A percentile compares a stretch with the other conserved stretches of the same genome.
These are phyloP conservation scores for Leishmania aethiopica DNA, from an alignment of 208 protist species.

Conservation along the genomic window DNA sequence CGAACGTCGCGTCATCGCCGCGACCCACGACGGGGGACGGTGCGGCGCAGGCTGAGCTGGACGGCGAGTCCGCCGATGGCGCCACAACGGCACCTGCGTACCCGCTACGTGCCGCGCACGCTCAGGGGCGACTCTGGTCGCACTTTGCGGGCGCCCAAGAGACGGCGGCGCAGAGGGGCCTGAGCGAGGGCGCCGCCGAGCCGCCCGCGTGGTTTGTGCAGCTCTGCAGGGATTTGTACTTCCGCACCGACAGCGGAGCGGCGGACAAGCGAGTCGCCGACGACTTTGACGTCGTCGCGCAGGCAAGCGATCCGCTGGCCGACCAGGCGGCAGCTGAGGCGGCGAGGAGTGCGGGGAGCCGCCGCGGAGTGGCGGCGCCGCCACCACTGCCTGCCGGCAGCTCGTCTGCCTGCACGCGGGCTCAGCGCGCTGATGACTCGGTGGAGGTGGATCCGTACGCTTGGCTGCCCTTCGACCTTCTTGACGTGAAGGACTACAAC, in stretches of 20 bases:
- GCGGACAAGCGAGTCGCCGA: slow-evolving; percentile 15
- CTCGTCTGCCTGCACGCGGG: not conserved
- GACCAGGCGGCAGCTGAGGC: not conserved
- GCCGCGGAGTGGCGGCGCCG: not conserved
- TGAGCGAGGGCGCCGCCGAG: slow-evolving; percentile 24
- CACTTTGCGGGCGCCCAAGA: slow-evolving; percentile 31
- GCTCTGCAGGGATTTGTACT: slow-evolving; percentile 84
- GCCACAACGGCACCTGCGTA: slow-evolving; percentile 6
- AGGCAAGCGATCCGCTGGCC: slow-evolving; percentile 37
- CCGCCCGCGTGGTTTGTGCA: slow-evolving; percentile 80
- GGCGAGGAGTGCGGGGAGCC: slow-evolving; percentile 5
- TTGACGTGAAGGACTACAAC: slow-evolving; percentile 65
- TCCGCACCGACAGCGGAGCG: slow-evolving; percentile 51
- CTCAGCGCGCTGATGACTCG: slow-evolving; percentile 11
- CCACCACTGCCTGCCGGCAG: not conserved
- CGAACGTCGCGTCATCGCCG: slow-evolving; percentile 44
- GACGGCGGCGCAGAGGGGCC: slow-evolving; percentile 9
- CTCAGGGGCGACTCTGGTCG: slow-evolving; percentile 49
- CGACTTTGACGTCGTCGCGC: slow-evolving; percentile 35
- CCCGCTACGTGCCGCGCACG: slow-evolving; percentile 46
- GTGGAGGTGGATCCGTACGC: slow-evolving; percentile 59
- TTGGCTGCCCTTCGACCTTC: slow-evolving; percentile 84
- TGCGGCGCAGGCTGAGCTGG: not conserved
- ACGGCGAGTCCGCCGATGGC: not conserved
- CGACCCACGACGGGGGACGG: not conserved